Percentiles rank a stretch among this genome's conserved stretches.
These are phyloP conservation scores for Aspergillus conjunctus DNA, from an alignment of 495 filamentous ascomycete species.

Conservation along the genomic window DNA sequence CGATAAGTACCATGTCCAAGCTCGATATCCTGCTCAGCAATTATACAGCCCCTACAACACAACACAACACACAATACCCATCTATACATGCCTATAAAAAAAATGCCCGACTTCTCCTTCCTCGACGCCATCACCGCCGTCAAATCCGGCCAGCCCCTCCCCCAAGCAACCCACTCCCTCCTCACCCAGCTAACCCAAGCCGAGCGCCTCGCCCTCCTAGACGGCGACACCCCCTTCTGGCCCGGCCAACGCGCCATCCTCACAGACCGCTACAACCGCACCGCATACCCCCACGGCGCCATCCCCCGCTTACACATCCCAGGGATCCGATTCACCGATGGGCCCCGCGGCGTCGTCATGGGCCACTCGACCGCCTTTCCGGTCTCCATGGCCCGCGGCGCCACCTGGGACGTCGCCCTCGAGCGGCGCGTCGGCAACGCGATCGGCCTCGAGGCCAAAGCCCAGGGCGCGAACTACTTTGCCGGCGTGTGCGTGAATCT, in stretches of 20 bases:
- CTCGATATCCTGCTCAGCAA: no score
- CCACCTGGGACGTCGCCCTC: slow-evolving; percentile 20
- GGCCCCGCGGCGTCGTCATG: slow-evolving; percentile 21
- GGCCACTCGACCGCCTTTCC: slow-evolving; percentile 20
- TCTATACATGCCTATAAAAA: no score
- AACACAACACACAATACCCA: no score
- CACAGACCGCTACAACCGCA: slow-evolving; percentile 19
- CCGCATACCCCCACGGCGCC: slow-evolving; percentile 20
- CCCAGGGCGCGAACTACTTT: slow-evolving; percentile 25
- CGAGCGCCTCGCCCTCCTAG: slow-evolving; percentile 22
- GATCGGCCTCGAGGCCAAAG: slow-evolving; percentile 27
- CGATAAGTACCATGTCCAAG: no score
- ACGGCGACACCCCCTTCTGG: slow-evolving; percentile 26
- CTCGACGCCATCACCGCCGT: no score
- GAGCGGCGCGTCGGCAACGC: slow-evolving; percentile 20
- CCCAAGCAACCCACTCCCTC: no score
- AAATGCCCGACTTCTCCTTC: no score
- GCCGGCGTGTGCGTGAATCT: slow-evolving; percentile 28
- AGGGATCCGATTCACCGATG: slow-evolving; percentile 21
- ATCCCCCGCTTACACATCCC: slow-evolving; percentile 19
- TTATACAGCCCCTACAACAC: no score
- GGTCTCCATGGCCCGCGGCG: slow-evolving; percentile 25
- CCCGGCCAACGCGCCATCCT: slow-evolving; percentile 17
- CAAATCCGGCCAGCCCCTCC: no score
- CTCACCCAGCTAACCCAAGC: no score